Base-by-base conservation (phyloP, 164 flowering plant species). In the Platanus orientalis region DNA sequence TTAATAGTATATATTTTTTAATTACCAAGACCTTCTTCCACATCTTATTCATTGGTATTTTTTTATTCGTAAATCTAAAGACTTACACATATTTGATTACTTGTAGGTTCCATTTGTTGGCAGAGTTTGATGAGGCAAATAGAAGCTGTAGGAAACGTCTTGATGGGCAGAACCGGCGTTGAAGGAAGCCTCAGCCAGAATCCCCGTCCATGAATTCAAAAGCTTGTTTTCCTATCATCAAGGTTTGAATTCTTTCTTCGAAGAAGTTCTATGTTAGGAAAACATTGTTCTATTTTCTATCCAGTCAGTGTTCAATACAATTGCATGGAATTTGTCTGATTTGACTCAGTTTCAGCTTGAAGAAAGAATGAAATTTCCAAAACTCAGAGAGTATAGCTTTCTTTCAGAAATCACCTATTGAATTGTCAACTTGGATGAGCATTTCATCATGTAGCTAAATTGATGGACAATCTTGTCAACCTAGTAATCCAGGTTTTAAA, bases 61-160 rank as follows among this genome's bases (percentile, higher is more conserved):
- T 49, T 1, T 30, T 24, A 20, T 10, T 14, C 13, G 13, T 4
- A 40, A 26, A 54, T 6, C 52, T 57, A 3, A 51, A 20, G 17
- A 57, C 12, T 52, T 21, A 2, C 20, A 19, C 10, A 7, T 28
- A 32, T 68, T 36, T 40, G 23, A 20, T 55, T 34, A n/a, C n/a
- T n/a, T n/a, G n/a, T n/a, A n/a, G n/a, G n/a, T n/a, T n/a, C n/a
- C n/a, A n/a, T n/a, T n/a, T n/a, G n/a, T n/a, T n/a, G n/a, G n/a
- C n/a, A n/a, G n/a, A n/a, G n/a, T n/a, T n/a, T n/a, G n/a, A n/a
- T n/a, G n/a, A n/a, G n/a, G n/a, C n/a, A n/a, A n/a, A n/a, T n/a
- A n/a, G n/a, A n/a, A n/a, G n/a, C n/a, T 88, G 95, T 66, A 77
- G 95, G 73, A 88, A 86, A 69, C 86, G 91, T 42, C 91, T 88